Conservation (phyloP, 805 yeast genomes). For the Kockiozyma suomiensis region DNA sequence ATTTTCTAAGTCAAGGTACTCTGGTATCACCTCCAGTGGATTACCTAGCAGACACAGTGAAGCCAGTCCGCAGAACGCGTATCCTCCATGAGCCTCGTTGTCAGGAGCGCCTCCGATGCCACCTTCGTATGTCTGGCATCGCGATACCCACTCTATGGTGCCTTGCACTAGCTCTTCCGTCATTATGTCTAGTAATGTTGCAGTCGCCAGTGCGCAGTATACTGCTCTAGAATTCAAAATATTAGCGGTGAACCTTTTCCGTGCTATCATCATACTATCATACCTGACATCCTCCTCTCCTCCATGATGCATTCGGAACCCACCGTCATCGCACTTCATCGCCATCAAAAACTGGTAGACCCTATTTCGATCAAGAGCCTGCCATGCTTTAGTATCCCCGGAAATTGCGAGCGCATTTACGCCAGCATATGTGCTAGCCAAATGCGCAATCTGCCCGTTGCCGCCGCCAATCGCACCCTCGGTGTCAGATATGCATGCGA, state of each 20-base stretch:
- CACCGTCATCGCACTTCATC: conserved; percentile 70
- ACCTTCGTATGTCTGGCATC: conserved; percentile 91
- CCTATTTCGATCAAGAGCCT: conserved; percentile 48
- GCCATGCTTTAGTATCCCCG: conserved; percentile 49
- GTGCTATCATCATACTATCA: neutral
- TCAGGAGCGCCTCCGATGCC: conserved; percentile 86
- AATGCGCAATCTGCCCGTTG: conserved; percentile 74
- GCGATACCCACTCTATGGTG: conserved; percentile 59
- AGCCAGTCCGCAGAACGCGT: conserved; percentile 86
- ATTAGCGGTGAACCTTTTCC: too few relatives aligned
- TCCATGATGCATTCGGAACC: conserved; percentile 68
- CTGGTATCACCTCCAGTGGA: conserved; percentile 43
- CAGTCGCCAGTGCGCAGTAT: conserved; percentile 80
- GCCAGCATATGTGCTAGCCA: conserved; percentile 83
- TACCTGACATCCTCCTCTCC: conserved; percentile 73
- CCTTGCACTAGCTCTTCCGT: conserved; percentile 61
- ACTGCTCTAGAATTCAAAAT: conserved; percentile 77
- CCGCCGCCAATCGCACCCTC: conserved; percentile 89
- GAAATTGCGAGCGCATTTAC: conserved; percentile 59
- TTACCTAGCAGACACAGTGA: conserved; percentile 54
- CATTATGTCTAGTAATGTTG: conserved; percentile 63
- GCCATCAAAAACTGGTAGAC: conserved; percentile 66
- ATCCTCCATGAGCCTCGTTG: conserved; percentile 97
- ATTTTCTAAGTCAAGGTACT: conserved; percentile 51
- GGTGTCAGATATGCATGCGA: conserved; percentile 39